Evolutionary conservation across 108 stramenopile genomes (phyloP).

Genomic region (Hondaea fermentalgiana): DNA sequence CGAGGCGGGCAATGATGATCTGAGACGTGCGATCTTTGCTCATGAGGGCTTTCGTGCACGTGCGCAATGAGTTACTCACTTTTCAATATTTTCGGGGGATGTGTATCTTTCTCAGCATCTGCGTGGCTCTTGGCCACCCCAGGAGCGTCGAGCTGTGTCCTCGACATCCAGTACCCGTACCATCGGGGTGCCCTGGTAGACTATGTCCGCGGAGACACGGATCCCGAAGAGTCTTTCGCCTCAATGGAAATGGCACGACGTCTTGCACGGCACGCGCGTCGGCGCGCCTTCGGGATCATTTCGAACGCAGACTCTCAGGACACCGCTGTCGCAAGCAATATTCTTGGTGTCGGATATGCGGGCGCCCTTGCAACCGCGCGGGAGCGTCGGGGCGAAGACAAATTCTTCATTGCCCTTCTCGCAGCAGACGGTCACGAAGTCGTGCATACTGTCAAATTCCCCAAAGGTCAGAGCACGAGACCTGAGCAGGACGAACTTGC

Average conservation of each 20-base stretch:
- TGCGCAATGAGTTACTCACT: no score
- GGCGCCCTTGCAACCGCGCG: conserved; percentile 2
- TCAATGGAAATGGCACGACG: neutral
- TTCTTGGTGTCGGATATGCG: neutral
- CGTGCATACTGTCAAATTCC: neutral
- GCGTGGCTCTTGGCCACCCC: neutral
- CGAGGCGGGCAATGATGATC: no score
- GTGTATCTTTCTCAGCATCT: neutral
- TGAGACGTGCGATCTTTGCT: no score
- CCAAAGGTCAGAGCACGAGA: neutral
- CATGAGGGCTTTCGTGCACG: no score
- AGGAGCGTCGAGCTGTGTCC: neutral
- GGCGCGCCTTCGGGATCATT: neutral
- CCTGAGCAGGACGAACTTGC: neutral
- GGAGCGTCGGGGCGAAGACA: neutral
- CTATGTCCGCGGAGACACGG: neutral
- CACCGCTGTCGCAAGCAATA: neutral
- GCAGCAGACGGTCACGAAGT: neutral
- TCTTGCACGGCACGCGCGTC: neutral
- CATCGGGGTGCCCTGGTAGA: neutral
- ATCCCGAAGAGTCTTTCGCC: neutral
- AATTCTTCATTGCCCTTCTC: neutral
- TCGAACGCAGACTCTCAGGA: neutral
- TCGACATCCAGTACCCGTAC: neutral
- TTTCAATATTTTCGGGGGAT: no score